Evolutionary conservation across 2,329 filamentous ascomycete species (phyloP).

Genomic region (Seiridium cupressi): DNA sequence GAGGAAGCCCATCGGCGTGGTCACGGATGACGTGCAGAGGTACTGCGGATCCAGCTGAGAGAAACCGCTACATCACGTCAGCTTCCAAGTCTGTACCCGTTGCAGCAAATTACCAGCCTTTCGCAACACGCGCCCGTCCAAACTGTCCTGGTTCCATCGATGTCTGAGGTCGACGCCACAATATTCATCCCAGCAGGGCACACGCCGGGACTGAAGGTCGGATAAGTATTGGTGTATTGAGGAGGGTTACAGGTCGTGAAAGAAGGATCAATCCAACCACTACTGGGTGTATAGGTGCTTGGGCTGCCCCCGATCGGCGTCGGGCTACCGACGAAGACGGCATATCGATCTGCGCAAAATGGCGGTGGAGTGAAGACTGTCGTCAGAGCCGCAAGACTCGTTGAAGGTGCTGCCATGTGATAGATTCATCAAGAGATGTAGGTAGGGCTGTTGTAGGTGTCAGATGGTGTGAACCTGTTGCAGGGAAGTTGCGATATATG

Average conservation of each 20-base stretch:
- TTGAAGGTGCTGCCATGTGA: background rate
- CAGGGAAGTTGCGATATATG: background rate
- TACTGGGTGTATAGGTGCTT: conserved; percentile 23
- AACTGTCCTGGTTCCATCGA: conserved; percentile 13
- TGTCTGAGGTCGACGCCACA: conserved; percentile 13
- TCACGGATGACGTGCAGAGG: conserved; percentile 25
- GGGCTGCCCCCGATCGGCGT: conserved; percentile 12
- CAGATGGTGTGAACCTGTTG: background rate
- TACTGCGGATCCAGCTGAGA: conserved; percentile 14
- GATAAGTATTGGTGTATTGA: conserved; percentile 20
- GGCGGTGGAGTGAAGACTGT: conserved; percentile 22
- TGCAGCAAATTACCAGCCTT: conserved; percentile 15
- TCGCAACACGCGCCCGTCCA: conserved; percentile 28
- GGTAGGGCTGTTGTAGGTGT: background rate
- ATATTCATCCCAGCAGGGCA: conserved; percentile 26
- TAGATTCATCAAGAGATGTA: background rate
- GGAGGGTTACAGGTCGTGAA: conserved; percentile 25
- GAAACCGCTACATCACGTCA: conserved; percentile 20
- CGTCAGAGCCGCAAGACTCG: conserved; percentile 17
- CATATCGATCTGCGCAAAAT: conserved; percentile 25
- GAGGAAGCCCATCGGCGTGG: conserved; percentile 25
- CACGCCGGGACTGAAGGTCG: conserved; percentile 27
- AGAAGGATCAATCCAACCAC: conserved; percentile 28
- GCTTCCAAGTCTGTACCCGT: background rate
- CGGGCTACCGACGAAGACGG: conserved; percentile 22